These are phyloP conservation scores for Desmodesmus armatus DNA, from an alignment of 139 green algal species.

Conservation along the genomic window DNA sequence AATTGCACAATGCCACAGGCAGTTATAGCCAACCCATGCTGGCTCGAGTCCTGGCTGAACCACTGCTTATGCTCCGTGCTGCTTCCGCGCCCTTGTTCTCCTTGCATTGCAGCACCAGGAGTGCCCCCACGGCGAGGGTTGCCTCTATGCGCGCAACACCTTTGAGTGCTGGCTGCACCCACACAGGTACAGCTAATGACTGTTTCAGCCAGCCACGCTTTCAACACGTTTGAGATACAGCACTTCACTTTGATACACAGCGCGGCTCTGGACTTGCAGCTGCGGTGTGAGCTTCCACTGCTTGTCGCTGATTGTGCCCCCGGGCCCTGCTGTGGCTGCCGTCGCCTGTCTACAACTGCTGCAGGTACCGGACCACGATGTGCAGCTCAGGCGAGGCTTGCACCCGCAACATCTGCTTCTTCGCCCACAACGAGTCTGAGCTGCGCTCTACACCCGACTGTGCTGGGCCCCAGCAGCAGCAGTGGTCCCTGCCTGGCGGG, in stretches of 20 bases:
- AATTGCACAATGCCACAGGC: no score
- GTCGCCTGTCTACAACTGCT: no score
- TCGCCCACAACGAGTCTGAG: background rate
- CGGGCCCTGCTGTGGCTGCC: background rate
- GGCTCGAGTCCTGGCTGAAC: no score
- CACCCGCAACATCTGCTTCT: slow-evolving; percentile 16
- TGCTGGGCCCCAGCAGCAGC: background rate
- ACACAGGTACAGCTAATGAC: background rate
- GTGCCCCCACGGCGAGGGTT: background rate
- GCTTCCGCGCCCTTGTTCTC: no score
- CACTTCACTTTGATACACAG: background rate
- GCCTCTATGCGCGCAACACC: slow-evolving; percentile 8
- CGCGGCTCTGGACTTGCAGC: background rate
- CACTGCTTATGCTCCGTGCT: no score
- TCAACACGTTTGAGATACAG: background rate
- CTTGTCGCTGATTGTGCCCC: background rate
- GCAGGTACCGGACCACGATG: slow-evolving; percentile 31
- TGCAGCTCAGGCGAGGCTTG: slow-evolving; percentile 12
- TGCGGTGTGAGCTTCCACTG: background rate
- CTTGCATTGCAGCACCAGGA: slow-evolving; percentile 9
- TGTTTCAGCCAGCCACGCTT: background rate
- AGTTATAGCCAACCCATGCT: no score
- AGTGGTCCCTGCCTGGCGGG: background rate
- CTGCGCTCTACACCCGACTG: background rate
- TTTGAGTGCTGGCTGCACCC: slow-evolving; percentile 37